Base-by-base conservation (phyloP, 805 yeast genomes). In the Clavispora vitiphila region DNA sequence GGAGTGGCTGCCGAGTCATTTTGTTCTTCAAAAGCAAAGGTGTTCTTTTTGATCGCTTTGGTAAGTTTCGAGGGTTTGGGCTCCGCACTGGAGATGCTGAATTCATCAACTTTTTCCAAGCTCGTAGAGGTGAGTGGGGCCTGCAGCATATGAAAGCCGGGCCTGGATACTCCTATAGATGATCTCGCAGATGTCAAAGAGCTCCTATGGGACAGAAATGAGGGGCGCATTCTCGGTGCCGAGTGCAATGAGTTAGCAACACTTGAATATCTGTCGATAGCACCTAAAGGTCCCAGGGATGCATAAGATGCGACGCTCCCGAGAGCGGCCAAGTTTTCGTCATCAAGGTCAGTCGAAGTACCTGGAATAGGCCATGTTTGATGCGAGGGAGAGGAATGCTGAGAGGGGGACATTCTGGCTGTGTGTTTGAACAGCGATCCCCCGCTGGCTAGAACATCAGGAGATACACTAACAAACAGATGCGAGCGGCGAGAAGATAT, bases 291-390 rank as follows among this genome's bases (percentile, higher is more conserved):
- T 19, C 22, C 46, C 11, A 47, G 41, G 19, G 50, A 39, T 9
- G 32, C 15, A 14, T 25, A 41, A 8, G 52, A 48, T 2, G 51
- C 47, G 3, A 53, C 54, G 16, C 40, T 51, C 25, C 42, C 49
- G 39, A n/a, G n/a, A n/a, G 58, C 34, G 3, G 60, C 53, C 30
- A 51, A 44, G 45, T 67, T 65, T 38, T 67, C 72, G 38, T 67
- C 58, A 45, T 67, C 72, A 35, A 64, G 48, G 41, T 67, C 72
- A 12, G 37, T 47, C 1, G 47, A 35, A 14, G 37, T 25, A 4
- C 34, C 19, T 10, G 38, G 29, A 29, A 39, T 25, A 29, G 29
- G 20, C 41, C 25, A 20, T 18, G 40, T 18, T 14, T 30, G 37
- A 4, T 16, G 35, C 15, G 32, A 29, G 8, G 32, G 32, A 16